phyloP scores from a whole-genome alignment of 179 eudicot species.

The Beta lomatogona region DNA sequence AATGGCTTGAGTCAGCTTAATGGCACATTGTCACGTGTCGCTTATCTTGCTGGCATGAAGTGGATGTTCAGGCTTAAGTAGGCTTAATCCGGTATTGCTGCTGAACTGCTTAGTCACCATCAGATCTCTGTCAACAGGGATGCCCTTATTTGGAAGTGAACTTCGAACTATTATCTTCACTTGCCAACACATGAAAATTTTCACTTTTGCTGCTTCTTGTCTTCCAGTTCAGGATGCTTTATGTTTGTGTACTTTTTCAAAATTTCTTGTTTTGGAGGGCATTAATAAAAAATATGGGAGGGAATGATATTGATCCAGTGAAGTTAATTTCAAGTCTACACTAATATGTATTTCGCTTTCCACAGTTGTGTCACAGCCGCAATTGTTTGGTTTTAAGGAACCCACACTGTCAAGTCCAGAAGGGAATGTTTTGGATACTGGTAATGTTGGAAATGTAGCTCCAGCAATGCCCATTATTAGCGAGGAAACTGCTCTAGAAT shows the following conservation, averaged over 20 bases:
- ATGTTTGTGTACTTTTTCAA: not conserved
- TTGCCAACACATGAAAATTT: not conserved
- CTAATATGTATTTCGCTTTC: not conserved
- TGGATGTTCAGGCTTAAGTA: not conserved
- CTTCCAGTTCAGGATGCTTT: not conserved
- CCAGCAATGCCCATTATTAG: slow-evolving; percentile 35
- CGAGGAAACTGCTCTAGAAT: slow-evolving; percentile 42
- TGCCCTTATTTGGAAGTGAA: not conserved
- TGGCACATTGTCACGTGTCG: too few relatives aligned
- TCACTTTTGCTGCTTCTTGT: not conserved
- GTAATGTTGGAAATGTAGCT: slow-evolving; percentile 36
- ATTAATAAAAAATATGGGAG: not conserved
- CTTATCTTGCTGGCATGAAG: not conserved
- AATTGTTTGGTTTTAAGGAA: slow-evolving; percentile 39
- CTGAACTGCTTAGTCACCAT: not conserved
- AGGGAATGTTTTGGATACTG: slow-evolving; percentile 33
- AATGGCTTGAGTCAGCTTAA: not conserved
- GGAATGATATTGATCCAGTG: not conserved
- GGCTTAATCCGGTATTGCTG: not conserved
- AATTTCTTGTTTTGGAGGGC: not conserved
- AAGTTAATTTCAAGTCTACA: not conserved
- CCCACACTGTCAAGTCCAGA: slow-evolving; percentile 36
- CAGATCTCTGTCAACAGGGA: not conserved
- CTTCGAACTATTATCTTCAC: too few relatives aligned
- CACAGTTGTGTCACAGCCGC: slow-evolving; percentile 49